A percentile compares a stretch with the other conserved stretches of the same genome.
Conservation (phyloP, 192 early-diverging fungal genomes). For the Diversispora eburnea region DNA sequence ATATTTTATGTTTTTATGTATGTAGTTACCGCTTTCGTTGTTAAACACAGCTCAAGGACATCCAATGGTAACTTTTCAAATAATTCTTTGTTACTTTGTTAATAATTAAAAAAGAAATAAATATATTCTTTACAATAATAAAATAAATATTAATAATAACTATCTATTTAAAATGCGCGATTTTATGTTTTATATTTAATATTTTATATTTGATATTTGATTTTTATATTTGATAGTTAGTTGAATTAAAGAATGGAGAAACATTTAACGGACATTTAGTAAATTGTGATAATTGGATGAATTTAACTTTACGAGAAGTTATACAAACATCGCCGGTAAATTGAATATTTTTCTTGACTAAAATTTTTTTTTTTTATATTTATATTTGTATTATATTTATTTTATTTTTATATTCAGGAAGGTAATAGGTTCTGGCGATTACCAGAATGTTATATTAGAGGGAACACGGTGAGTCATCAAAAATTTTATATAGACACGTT, state of each 20-base stretch:
- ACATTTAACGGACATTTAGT: conserved; percentile 98
- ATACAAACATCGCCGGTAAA: conserved; percentile 86
- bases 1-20: background rate
- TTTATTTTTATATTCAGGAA: conserved; percentile 48
- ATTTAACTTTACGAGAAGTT: conserved; percentile 90
- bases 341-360: background rate
- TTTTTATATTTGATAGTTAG: conserved; percentile 48
- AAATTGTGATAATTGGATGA: conserved; percentile 98
- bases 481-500: conserved; percentile 11
- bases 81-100: background rate
- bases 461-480: conserved; percentile 58
- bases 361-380: background rate
- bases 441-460: conserved; percentile 89
- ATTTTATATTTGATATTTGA: background rate
- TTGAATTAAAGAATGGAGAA: conserved; percentile 97
- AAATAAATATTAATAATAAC: no score
- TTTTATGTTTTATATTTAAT: background rate
- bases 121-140: no score
- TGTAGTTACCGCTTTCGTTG: conserved; percentile 86
- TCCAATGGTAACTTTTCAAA: conserved; percentile 55
- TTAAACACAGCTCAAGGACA: conserved; percentile 85
- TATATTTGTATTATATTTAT: background rate
- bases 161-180: no score
- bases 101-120: background rate
- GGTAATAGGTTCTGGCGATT: conserved; percentile 93